Evolutionary conservation across 257 asterid species (phyloP).

Genomic region (Parsonsia alboflavescens): DNA sequence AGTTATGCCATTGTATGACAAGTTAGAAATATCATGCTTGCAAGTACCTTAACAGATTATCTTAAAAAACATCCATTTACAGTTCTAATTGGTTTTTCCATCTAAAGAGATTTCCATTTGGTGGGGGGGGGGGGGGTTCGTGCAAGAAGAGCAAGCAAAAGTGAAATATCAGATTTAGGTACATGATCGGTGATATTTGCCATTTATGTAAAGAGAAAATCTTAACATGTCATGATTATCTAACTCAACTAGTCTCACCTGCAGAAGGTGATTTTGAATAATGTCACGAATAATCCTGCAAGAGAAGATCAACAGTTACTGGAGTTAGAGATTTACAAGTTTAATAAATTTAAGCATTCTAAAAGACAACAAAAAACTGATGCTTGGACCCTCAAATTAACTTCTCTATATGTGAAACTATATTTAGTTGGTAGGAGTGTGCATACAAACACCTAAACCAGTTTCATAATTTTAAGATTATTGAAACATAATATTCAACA

Average conservation of each 20-base stretch:
- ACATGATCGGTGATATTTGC: neutral
- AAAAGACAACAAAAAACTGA: neutral
- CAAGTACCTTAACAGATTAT: too few species aligned
- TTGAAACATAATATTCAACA: neutral
- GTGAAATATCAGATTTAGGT: neutral
- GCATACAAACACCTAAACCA: neutral
- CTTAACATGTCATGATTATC: neutral
- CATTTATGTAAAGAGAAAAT: neutral
- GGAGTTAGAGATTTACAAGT: neutral
- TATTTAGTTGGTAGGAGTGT: neutral
- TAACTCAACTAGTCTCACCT: constrained; percentile 39
- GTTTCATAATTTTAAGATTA: neutral
- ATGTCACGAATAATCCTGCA: constrained; percentile 91
- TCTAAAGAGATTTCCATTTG: too few species aligned
- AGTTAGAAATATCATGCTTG: too few species aligned
- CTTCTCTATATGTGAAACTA: neutral
- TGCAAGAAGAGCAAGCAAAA: neutral
- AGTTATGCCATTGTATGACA: neutral
- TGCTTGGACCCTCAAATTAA: neutral
- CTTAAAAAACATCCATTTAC: too few species aligned
- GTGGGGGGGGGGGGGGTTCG: too few species aligned
- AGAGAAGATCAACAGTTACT: constrained; percentile 9
- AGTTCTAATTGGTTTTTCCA: neutral
- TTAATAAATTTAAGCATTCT: neutral
- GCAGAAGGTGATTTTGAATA: constrained; percentile 87